Evolutionary conservation across 306 rosid genomes (phyloP).

Genomic region (Herpetospermum pedunculosum): DNA sequence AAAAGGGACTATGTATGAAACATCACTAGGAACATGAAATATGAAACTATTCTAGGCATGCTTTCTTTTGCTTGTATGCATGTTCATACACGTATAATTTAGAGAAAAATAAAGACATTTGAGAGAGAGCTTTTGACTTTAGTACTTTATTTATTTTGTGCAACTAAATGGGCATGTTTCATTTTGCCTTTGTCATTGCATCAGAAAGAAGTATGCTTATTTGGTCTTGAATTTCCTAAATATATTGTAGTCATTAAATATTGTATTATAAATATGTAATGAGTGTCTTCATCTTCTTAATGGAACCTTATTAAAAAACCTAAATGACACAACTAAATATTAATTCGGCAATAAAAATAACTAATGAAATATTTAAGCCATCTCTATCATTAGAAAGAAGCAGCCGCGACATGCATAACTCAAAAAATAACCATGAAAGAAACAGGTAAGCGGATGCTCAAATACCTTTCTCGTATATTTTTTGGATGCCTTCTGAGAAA

Average conservation of each 20-base stretch:
- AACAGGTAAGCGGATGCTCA: neutral
- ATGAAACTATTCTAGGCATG: neutral
- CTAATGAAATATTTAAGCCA: neutral
- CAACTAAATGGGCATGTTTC: neutral
- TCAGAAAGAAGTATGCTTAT: neutral
- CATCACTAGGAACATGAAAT: neutral
- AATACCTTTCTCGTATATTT: slow-evolving; percentile 51
- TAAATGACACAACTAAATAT: neutral
- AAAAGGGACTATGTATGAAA: neutral
- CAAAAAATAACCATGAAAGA: neutral
- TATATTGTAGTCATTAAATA: neutral
- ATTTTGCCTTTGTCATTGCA: neutral
- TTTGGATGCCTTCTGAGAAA: slow-evolving; percentile 28
- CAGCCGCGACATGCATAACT: neutral
- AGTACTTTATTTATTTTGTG: neutral
- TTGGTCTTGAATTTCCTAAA: neutral
- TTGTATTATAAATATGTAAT: neutral
- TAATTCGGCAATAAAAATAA: neutral
- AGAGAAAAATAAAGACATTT: neutral
- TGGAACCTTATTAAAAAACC: neutral
- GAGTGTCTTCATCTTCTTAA: neutral
- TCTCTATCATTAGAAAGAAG: neutral
- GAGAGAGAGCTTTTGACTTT: neutral
- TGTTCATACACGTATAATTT: neutral
- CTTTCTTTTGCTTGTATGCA: neutral